Evolutionary conservation across 495 filamentous ascomycete species (phyloP), one percentile per base, ranked within the genome.

Genomic region (Aspergillus cavernicola): DNA sequence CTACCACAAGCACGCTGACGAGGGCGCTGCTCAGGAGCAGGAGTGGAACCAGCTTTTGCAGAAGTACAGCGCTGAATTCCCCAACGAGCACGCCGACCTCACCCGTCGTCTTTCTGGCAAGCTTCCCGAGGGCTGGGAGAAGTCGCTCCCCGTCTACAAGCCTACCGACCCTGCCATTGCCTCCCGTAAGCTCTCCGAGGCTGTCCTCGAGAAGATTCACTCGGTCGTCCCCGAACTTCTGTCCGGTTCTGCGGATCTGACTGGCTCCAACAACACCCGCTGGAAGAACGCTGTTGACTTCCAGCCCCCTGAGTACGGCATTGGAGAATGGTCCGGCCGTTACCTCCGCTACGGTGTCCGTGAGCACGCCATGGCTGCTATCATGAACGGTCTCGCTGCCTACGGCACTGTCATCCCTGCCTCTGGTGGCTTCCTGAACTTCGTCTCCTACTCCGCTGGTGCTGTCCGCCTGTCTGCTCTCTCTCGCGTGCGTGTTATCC

Each of bases 201-300:
- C 80, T 50, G 89, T 97, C 51, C 83, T 99, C 60, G 84, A 88
- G 73, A 90, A 90, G 72, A 85, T 99, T 67, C 84, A 95, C 77
- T 71, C 79, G 26, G 81, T 76, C 59, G 60, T 99, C 50, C 93
- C 93, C 58, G 95, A 97, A 73, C 84, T 99, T 49, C 73, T 97
- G 31, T 95, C 92, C 63, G 93, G 93, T 50, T 99, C 93, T 55
- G 93, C 93, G 52, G 93, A 99, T 80, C 74, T 99, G 81, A 99
- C 93, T 59, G 89, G 89, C 67, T 97, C 93, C 59, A 99, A 97
- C 82, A 87, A 97, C 76, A 99, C 93, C 58, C 85, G 91, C 65
- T 96, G 90, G 87, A 99, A 97, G 87, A 84, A 87, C 50, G 92
- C 93, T 36, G 80, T 89, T 56, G 93, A 99, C 81, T 99, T 97